Percentiles rank a stretch among this genome's conserved stretches.
Evolutionary conservation across 192 early-diverging fungal genomes (phyloP).

Genomic region (Backusella liffmaniae): DNA sequence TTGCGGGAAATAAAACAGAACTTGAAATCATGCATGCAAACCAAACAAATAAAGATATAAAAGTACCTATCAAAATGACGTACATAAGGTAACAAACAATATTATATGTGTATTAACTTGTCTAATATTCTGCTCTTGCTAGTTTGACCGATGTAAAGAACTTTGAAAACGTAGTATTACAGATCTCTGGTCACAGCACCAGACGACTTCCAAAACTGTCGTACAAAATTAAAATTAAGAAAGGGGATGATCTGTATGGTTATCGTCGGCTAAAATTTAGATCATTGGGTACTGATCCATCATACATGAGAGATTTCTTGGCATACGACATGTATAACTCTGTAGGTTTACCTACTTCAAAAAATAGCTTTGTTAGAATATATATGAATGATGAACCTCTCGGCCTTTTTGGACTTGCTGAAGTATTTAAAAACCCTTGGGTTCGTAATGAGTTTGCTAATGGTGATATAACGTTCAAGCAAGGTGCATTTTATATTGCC

Average conservation of each 20-base stretch:
- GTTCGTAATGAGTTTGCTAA: conserved; percentile 26
- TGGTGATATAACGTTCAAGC: conserved; percentile 25
- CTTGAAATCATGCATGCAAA: conserved; percentile 5
- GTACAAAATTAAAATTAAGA: conserved; percentile 6
- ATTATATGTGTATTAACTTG: not conserved
- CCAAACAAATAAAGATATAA: not conserved
- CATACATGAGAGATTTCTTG: conserved; percentile 3
- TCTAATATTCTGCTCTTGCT: not conserved
- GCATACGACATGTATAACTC: not conserved
- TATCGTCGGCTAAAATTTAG: not conserved
- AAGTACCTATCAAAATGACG: not conserved
- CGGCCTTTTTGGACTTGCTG: conserved; percentile 9
- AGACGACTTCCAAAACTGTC: not conserved
- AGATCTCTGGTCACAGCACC: not conserved
- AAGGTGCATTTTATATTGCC: not conserved
- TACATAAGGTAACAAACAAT: conserved; percentile 1
- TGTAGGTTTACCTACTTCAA: conserved; percentile 4
- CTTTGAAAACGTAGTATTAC: not conserved
- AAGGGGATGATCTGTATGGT: not conserved
- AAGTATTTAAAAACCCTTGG: conserved; percentile 37
- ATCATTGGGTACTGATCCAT: not conserved
- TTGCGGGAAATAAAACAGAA: not conserved
- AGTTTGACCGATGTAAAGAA: not conserved
- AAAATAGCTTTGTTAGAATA: not conserved
- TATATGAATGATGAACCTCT: not conserved